Evolutionary conservation across 192 early-diverging fungal genomes (phyloP), one percentile per base, ranked within the genome.

Genomic region (Helicostylum pulchrum): DNA sequence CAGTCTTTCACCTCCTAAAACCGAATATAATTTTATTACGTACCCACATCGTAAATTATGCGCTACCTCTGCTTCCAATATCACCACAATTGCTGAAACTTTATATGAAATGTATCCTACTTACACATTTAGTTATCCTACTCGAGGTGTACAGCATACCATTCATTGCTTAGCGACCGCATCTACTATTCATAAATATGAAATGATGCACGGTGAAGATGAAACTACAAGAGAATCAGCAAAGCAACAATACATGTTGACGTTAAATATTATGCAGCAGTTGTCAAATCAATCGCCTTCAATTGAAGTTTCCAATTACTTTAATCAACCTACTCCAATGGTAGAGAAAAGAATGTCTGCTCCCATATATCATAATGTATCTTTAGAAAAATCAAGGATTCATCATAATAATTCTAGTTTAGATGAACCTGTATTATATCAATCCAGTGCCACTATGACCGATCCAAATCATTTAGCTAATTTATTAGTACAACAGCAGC

Each of bases 81-180:
- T 85, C 30, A 83, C 79, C 2, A 64, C 72, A 17, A 82, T 82
- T 36, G 70, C 73, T 3, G 73, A 83, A 46, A 65, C 66, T 12
- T 39, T 83, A 48, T 66, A 76, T 51, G 74, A 82, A 10, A 75
- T 61, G 31, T 63, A 81, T 34, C 68, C 72, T 39, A 61, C 66
- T 19, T 54, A 66, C 0, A 68, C 77, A n/a, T 72, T 85, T 44
- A 67, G 68, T 3, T 80, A 80, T 53, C 79, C 83, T 2, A 72
- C 75, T 0, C 65, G 79, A 45, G 83, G 83, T 23, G 76, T 76
- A 34, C 80, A 85, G 53, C 77, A 75, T 66, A 66, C 78, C 9
- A 75, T 81, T n/a, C 76, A 80, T 61, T 85, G 81, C 61, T 23
- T 83, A 14, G 68, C 80, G 26, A 73, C 72, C 0, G 79, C 83